Conservation (phyloP, 2,329 filamentous ascomycete genomes). For the Clonostachys solani region DNA sequence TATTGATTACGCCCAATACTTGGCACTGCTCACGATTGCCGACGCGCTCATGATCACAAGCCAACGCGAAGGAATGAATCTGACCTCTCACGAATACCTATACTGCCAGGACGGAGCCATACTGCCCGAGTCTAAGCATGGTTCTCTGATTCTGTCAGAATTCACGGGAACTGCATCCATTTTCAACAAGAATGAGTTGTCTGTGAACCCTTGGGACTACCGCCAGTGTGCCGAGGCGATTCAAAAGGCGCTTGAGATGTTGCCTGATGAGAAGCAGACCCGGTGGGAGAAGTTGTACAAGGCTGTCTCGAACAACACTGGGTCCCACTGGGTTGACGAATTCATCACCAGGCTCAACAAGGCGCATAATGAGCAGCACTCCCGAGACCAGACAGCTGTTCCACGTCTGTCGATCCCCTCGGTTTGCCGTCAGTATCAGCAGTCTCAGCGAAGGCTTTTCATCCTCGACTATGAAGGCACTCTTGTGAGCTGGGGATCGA, state of each 20-base stretch:
- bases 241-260: constrained; percentile 78
- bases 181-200: constrained; percentile 74
- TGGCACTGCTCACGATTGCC: constrained; percentile 85
- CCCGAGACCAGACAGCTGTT: constrained; percentile 79
- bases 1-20: constrained; percentile 86
- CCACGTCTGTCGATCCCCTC: constrained; percentile 72
- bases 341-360: constrained; percentile 67
- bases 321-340: constrained; percentile 78
- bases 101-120: constrained; percentile 84
- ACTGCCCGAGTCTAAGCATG: constrained; percentile 69
- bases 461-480: constrained; percentile 94
- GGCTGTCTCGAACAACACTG: constrained; percentile 76
- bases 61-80: constrained; percentile 94
- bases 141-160: constrained; percentile 87
- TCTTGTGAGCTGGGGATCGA: constrained; percentile 79
- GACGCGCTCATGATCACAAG: constrained; percentile 93
- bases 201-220: constrained; percentile 96
- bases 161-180: constrained; percentile 90
- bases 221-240: constrained; percentile 83
- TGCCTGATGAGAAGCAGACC: constrained; percentile 63
- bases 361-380: constrained; percentile 80
- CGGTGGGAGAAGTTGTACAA: constrained; percentile 73
- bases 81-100: constrained; percentile 91
- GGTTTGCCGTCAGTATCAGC: constrained; percentile 62
- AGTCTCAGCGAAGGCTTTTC: constrained; percentile 69